These are phyloP conservation scores for Grammothele lineata DNA, from an alignment of 768 basidiomycete species.

Conservation along the genomic window DNA sequence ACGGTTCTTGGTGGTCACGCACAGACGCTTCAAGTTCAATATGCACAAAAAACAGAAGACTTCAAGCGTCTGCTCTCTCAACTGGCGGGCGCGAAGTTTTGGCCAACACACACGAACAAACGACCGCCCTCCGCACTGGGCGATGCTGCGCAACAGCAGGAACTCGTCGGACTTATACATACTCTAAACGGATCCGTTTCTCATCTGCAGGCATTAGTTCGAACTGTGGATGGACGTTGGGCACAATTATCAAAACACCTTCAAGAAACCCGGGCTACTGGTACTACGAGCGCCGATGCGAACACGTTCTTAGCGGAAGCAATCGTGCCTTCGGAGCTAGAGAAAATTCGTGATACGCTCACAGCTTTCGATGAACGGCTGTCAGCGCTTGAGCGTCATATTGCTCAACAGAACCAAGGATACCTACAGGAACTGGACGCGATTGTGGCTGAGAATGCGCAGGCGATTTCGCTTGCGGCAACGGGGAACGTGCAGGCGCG, in stretches of 20 bases:
- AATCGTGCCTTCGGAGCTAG: constrained; percentile 10
- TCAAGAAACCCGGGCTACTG: not conserved
- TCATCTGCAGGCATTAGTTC: constrained; percentile 8
- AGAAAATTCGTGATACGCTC: constrained; percentile 9
- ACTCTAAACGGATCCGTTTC: constrained; percentile 5
- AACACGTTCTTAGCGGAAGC: constrained; percentile 12
- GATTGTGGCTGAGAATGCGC: constrained; percentile 12
- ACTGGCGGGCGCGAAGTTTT: constrained; percentile 4
- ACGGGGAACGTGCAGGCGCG: constrained; percentile 7
- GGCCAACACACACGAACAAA: constrained; percentile 6
- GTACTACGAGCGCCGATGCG: not conserved
- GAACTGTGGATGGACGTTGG: constrained; percentile 6
- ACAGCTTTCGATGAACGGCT: constrained; percentile 12
- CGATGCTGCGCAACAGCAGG: too few species aligned
- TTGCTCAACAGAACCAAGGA: constrained; percentile 1
- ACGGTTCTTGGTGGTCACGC: constrained; percentile 12
- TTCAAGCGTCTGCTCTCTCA: constrained; percentile 5
- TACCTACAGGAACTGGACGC: constrained; percentile 8
- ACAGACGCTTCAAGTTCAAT: constrained; percentile 4
- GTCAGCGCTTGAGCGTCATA: not conserved
- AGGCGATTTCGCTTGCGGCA: constrained; percentile 8
- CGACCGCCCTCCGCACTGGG: not conserved
- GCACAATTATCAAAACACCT: constrained; percentile 4
- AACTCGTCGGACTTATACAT: not conserved
- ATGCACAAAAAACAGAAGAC: constrained; percentile 8